Evolutionary conservation across 306 rosid genomes (phyloP), one percentile per base, ranked within the genome.

Genomic region (Quercus mongolica): DNA sequence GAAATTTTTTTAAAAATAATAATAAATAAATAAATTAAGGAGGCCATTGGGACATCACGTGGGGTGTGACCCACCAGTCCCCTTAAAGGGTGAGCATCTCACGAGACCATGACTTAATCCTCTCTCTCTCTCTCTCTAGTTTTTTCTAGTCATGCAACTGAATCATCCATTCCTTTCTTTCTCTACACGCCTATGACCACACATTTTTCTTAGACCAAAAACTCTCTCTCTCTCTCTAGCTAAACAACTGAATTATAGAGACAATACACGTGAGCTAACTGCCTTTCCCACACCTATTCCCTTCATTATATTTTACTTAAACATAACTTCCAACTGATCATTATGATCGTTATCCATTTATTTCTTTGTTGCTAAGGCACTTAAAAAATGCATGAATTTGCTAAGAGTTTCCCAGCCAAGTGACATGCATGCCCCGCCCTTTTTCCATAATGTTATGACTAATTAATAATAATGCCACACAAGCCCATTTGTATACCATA

Each of bases 261-360:
- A 92, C 94, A 88, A 80, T 89, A 90, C 97, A 89, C 94, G 95
- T 90, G 94, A 92, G 77, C 95, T 83, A 92, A 90, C 93, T 82
- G 80, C 90, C 90, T 87, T 89, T 85, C 81, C 89, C 85, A 81
- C 82, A 82, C 85, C 86, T 73, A 51, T 59, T 23, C 76, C 51
- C 26, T 82, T 77, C 58, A 70, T 79, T 87, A 79, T 59, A 49
- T 86, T 77, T 83, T 74, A 75, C 84, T 83, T 87, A 77, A 87
- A 84, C 90, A 87, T 85, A 79, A 82, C 85, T 84, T 74, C 74
- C 80, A 80, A 74, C 71, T 81, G 74, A 58, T 56, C 17, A 30
- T 41, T 28, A 61, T 74, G 68, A 41, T 61, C 75, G 56, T 73
- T 80, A 58, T 52, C 74, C 78, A 44, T 64, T 49, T 4, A 12